These are phyloP conservation scores for Sphaerulina vaccinii DNA, from an alignment of 2,329 filamentous ascomycete genomes.

Conservation along the genomic window DNA sequence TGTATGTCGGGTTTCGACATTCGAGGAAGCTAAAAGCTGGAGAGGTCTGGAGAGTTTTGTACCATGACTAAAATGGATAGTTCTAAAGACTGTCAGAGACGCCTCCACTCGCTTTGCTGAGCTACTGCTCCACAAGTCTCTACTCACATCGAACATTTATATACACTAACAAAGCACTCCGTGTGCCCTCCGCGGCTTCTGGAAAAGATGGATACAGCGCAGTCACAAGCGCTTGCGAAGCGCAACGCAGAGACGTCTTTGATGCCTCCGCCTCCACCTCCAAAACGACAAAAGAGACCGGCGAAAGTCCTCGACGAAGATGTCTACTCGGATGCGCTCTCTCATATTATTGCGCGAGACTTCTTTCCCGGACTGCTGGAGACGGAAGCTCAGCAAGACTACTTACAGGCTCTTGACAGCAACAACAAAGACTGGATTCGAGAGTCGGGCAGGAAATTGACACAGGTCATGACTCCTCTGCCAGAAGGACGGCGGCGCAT, in stretches of 20 bases:
- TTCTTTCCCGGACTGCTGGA: constrained; percentile 93
- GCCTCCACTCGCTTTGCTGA: too few relatives aligned
- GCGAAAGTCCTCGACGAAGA: constrained; percentile 89
- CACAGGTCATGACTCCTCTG: constrained; percentile 78
- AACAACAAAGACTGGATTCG: constrained; percentile 82
- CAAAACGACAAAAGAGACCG: constrained; percentile 89
- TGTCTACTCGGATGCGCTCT: constrained; percentile 83
- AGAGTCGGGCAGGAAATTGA: constrained; percentile 64
- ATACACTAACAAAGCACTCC: background rate
- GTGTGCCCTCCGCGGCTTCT: background rate
- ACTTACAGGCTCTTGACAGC: constrained; percentile 85
- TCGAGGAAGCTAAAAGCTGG: too few relatives aligned
- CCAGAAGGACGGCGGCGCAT: constrained; percentile 46
- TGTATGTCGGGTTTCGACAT: background rate
- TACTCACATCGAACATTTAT: too few relatives aligned
- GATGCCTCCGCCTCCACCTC: constrained; percentile 82
- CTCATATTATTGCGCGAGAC: constrained; percentile 91
- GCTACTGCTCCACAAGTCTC: too few relatives aligned
- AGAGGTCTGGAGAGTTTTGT: background rate
- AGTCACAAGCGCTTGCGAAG: constrained; percentile 66
- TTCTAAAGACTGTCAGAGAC: too few relatives aligned
- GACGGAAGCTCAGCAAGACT: constrained; percentile 83
- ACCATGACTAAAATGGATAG: too few relatives aligned
- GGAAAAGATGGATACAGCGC: constrained; percentile 18
- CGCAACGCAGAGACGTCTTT: constrained; percentile 64